Evolutionary conservation across 768 basidiomycete species (phyloP).

Genomic region (Lentinula sp.): DNA sequence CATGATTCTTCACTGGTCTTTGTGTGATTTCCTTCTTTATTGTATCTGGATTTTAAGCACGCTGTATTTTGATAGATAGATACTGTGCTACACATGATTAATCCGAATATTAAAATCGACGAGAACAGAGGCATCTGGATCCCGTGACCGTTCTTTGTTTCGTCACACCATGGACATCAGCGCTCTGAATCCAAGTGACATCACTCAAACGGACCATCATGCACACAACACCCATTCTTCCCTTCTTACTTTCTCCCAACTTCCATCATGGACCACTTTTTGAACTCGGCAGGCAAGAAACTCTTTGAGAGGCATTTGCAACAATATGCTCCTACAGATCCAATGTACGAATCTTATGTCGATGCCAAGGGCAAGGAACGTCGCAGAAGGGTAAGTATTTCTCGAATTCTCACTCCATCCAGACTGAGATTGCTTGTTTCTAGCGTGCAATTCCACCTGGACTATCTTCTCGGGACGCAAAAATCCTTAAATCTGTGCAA

Average conservation of each 20-base stretch:
- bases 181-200: background rate
- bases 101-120: no score
- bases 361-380: constrained; percentile 51
- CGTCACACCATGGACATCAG: background rate
- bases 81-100: no score
- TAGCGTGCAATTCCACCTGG: constrained; percentile 73
- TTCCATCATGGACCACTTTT: background rate
- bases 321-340: constrained; percentile 66
- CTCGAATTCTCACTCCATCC: background rate
- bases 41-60: no score
- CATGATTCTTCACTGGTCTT: no score
- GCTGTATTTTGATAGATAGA: no score
- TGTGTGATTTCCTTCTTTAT: background rate
- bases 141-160: no score
- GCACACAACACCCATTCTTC: background rate
- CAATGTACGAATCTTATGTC: constrained; percentile 62
- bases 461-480: constrained; percentile 67
- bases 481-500: constrained; percentile 70
- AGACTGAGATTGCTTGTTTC: background rate
- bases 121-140: no score
- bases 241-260: background rate
- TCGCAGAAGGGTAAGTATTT: constrained; percentile 46
- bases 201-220: background rate
- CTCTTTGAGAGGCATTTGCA: constrained; percentile 62
- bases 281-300: constrained; percentile 42